A percentile compares a stretch with the other conserved stretches of the same genome.
These are phyloP conservation scores for Gracilariopsis chorda DNA, from an alignment of 23 red algal genomes.

Conservation along the genomic window DNA sequence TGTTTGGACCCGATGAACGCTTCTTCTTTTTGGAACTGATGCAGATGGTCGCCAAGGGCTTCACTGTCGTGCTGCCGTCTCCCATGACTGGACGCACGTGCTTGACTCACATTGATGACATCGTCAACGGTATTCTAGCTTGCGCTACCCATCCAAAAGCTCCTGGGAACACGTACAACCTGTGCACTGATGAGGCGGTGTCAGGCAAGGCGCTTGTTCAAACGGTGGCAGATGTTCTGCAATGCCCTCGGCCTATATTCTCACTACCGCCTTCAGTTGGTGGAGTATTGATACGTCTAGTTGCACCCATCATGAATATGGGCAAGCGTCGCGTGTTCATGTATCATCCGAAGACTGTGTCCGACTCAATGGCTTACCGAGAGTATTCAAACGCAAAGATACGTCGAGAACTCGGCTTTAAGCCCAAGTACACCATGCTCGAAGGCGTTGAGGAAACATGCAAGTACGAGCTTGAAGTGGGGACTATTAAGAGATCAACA, in stretches of 20 bases:
- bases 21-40: slow-evolving; percentile 70
- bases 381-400: slow-evolving; percentile 54
- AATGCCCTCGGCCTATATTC: background rate
- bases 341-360: slow-evolving; percentile 55
- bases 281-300: background rate
- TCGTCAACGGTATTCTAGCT: slow-evolving; percentile 27
- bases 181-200: slow-evolving; percentile 37
- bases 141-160: slow-evolving; percentile 27
- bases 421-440: slow-evolving; percentile 32
- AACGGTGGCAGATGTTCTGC: slow-evolving; percentile 31
- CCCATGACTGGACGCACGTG: slow-evolving; percentile 45
- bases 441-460: slow-evolving; percentile 18
- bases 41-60: slow-evolving; percentile 41
- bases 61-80: slow-evolving; percentile 31
- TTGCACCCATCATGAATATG: slow-evolving; percentile 44
- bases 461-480: slow-evolving; percentile 11
- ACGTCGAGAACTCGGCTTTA: slow-evolving; percentile 24
- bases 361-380: background rate
- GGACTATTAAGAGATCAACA: background rate
- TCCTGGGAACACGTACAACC: slow-evolving; percentile 19
- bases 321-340: slow-evolving; percentile 53
- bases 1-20: slow-evolving; percentile 51
- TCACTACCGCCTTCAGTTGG: background rate
- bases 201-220: slow-evolving; percentile 38
- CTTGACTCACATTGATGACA: slow-evolving; percentile 55